Evolutionary conservation across 805 yeast genomes (phyloP).

Genomic region (Metschnikowia colocasiae): DNA sequence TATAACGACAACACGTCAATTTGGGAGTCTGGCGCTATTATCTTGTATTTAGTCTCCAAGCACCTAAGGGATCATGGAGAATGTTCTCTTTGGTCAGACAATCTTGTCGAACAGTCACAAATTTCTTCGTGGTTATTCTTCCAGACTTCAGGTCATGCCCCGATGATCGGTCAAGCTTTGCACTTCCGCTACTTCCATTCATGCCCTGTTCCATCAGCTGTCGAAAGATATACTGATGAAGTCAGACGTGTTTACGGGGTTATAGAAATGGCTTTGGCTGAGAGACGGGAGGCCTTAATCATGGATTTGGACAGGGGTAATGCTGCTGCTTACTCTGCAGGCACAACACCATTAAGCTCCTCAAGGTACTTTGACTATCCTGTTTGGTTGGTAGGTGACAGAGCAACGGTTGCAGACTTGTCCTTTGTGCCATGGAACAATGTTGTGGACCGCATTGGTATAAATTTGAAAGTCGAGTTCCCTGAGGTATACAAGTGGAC

Average conservation of each 20-base stretch:
- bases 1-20: slow-evolving; percentile 71
- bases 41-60: slow-evolving; percentile 73
- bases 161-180: slow-evolving; percentile 97
- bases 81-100: slow-evolving; percentile 77
- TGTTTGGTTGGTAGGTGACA: slow-evolving; percentile 90
- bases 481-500: slow-evolving; percentile 98
- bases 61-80: slow-evolving; percentile 58
- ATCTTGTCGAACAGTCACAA: slow-evolving; percentile 74
- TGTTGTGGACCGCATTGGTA: slow-evolving; percentile 89
- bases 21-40: slow-evolving; percentile 95
- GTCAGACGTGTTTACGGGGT: slow-evolving; percentile 92
- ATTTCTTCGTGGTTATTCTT: slow-evolving; percentile 87
- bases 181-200: slow-evolving; percentile 91
- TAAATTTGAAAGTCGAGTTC: slow-evolving; percentile 78
- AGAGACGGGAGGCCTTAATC: slow-evolving; percentile 81
- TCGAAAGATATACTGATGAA: slow-evolving; percentile 87
- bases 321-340: slow-evolving; percentile 82
- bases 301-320: slow-evolving; percentile 87
- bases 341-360: slow-evolving; percentile 82
- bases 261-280: slow-evolving; percentile 91
- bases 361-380: slow-evolving; percentile 88
- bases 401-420: slow-evolving; percentile 78
- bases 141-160: slow-evolving; percentile 96
- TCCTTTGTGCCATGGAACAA: slow-evolving; percentile 97
- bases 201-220: slow-evolving; percentile 80